Evolutionary conservation across 352 stramenopile species (phyloP), one percentile per base, ranked within the genome.

Genomic region (Globisporangium irregulare): DNA sequence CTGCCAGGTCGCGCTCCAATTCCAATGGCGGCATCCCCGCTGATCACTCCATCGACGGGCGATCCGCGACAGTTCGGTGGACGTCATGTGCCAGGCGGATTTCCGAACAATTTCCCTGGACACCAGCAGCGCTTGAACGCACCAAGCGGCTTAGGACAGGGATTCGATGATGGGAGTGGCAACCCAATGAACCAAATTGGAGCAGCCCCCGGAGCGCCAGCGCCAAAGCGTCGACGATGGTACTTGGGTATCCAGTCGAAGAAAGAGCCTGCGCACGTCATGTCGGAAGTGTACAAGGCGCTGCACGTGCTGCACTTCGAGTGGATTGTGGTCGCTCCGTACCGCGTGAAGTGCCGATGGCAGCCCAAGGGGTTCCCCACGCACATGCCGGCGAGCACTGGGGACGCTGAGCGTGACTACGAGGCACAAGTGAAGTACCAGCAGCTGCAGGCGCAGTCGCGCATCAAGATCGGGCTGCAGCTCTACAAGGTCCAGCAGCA

Each of bases 211-310:
- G 69, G 63, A 18, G 61, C 72, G 7, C 81, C 81, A 9, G 75
- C 82, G 0, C 77, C 79, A 6, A 95, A 95, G 73, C 71, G 85
- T 51, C 86, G 97, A 74, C 78, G 97, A 70, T 99, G 98, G 98
- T 99, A 99, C 74, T 73, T 99, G 61, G 98, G 98, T 51, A 99
- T 99, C 74, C 98, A 99, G 86, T 98, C 92, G 72, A 99, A 99
- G 78, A 99, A 99, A 79, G 97, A 99, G 69, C 97, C 98, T 14
- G 97, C 96, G 41, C 97, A 99, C 73, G 97, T 99, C 41, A 99
- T 99, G 97, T 99, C 92, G 22, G 98, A 99, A 77, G 98, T 99
- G 25, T 99, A 99, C 86, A 99, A 99, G 76, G 97, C 97, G 29
- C 82, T 99, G 6, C 91, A 97, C 66, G 91, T 98, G 59, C 84